phyloP scores from a whole-genome alignment of 306 rosid genomes.

The Herpetospermum pedunculosum region DNA sequence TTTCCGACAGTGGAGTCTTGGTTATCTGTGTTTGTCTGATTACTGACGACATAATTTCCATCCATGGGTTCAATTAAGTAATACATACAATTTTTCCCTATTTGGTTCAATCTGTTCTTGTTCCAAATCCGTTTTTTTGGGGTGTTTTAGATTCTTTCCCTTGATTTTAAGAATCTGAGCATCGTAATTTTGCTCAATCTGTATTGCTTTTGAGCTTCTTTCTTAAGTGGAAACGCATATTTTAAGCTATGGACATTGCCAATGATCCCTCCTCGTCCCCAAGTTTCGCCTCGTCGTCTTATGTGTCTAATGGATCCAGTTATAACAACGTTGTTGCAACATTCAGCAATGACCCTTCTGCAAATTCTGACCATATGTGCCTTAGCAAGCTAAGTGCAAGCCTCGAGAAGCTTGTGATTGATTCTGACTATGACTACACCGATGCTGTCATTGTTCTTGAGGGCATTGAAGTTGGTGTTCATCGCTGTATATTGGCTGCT shows the following conservation, averaged over 20 bases:
- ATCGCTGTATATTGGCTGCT: constrained; percentile 70
- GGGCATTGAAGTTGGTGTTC: constrained; percentile 45
- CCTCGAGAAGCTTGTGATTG: constrained; percentile 63
- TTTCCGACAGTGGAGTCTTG: not conserved
- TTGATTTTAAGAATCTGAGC: not conserved
- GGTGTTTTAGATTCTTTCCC: not conserved
- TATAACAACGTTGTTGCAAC: constrained; percentile 30
- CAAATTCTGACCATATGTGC: constrained; percentile 42
- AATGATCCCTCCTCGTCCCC: constrained; percentile 62
- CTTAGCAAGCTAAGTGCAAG: constrained; percentile 60
- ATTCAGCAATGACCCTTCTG: constrained; percentile 26
- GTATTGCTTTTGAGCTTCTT: not conserved
- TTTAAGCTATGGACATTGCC: constrained; percentile 38
- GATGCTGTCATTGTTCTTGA: constrained; percentile 77
- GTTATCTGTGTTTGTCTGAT: not conserved
- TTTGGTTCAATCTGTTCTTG: not conserved
- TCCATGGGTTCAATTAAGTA: not conserved
- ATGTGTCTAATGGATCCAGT: constrained; percentile 56
- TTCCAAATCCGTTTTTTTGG: not conserved
- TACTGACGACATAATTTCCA: not conserved
- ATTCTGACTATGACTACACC: constrained; percentile 48
- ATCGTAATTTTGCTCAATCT: not conserved
- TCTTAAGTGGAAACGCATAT: not conserved
- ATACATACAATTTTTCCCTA: not conserved
- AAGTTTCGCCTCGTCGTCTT: constrained; percentile 69